phyloP scores from a whole-genome alignment of 164 flowering plant species.

The Magnolia changhungtana region DNA sequence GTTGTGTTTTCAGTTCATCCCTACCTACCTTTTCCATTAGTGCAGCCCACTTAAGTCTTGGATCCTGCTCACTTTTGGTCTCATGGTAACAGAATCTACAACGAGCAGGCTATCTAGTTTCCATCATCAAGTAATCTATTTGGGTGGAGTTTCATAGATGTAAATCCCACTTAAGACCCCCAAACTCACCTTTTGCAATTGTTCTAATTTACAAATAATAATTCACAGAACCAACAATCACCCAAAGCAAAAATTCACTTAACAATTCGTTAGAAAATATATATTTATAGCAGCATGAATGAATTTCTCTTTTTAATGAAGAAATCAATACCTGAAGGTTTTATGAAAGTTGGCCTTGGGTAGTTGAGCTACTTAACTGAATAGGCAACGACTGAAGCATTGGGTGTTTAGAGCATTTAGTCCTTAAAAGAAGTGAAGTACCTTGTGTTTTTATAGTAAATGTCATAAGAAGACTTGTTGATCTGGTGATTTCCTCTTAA shows the following conservation, averaged over 20 bases:
- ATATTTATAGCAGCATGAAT: background rate
- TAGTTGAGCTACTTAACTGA: slow-evolving; percentile 64
- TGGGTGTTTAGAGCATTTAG: too few relatives aligned
- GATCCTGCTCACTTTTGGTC: too few relatives aligned
- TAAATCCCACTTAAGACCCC: background rate
- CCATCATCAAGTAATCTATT: too few relatives aligned
- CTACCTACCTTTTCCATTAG: too few relatives aligned
- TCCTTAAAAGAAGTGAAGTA: too few relatives aligned
- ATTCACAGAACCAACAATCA: background rate
- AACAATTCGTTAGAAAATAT: background rate
- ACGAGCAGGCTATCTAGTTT: too few relatives aligned
- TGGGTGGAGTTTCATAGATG: background rate
- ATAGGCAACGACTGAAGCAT: slow-evolving; percentile 94
- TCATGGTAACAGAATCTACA: background rate
- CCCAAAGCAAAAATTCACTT: background rate
- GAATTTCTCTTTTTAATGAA: background rate
- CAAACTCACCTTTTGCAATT: background rate
- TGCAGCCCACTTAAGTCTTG: too few relatives aligned
- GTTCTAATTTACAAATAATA: background rate
- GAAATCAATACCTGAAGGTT: slow-evolving; percentile 41
- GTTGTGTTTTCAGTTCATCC: too few relatives aligned
- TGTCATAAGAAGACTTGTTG: too few relatives aligned
- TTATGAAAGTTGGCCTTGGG: slow-evolving; percentile 26
- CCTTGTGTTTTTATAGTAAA: too few relatives aligned
- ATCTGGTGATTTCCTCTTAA: too few relatives aligned